These are phyloP conservation scores for Chaetoceros tenuissimus DNA, from an alignment of 108 stramenopile species.

Conservation along the genomic window DNA sequence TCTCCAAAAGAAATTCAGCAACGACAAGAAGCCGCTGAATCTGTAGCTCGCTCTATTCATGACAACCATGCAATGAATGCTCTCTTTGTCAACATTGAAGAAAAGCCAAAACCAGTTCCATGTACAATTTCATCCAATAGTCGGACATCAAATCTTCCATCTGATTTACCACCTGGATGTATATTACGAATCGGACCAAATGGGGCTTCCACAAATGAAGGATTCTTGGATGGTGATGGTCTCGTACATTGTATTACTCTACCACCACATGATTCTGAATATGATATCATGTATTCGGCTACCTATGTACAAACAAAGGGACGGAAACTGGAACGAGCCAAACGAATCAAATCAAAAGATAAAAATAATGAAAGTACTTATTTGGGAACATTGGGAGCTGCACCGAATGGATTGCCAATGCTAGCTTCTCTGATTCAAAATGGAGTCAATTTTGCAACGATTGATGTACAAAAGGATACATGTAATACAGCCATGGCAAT, in stretches of 20 bases:
- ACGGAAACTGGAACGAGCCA: constrained; percentile 8
- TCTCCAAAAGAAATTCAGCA: not conserved
- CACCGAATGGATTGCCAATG: constrained; percentile 25
- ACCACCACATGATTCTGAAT: constrained; percentile 8
- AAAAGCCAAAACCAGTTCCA: constrained; percentile 7
- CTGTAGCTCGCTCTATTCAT: constrained; percentile 4
- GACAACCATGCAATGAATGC: constrained; percentile 16
- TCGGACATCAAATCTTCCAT: constrained; percentile 17
- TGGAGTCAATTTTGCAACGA: constrained; percentile 13
- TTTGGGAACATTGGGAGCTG: constrained; percentile 24
- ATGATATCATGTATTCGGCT: constrained; percentile 8
- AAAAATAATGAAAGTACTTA: constrained; percentile 2
- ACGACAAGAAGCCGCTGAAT: constrained; percentile 5
- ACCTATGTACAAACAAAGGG: constrained; percentile 24
- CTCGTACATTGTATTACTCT: constrained; percentile 29
- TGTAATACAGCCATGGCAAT: constrained; percentile 28
- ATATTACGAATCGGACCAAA: constrained; percentile 31
- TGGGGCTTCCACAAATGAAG: constrained; percentile 14
- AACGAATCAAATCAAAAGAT: not conserved
- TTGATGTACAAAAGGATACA: constrained; percentile 26
- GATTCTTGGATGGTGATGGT: constrained; percentile 39
- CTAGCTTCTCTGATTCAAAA: constrained; percentile 16
- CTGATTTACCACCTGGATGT: constrained; percentile 18
- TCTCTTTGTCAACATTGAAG: constrained; percentile 13
- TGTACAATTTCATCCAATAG: not conserved